These are phyloP conservation scores for Coemansia sp. DNA, from an alignment of 192 early-diverging fungal genomes.

Conservation along the genomic window DNA sequence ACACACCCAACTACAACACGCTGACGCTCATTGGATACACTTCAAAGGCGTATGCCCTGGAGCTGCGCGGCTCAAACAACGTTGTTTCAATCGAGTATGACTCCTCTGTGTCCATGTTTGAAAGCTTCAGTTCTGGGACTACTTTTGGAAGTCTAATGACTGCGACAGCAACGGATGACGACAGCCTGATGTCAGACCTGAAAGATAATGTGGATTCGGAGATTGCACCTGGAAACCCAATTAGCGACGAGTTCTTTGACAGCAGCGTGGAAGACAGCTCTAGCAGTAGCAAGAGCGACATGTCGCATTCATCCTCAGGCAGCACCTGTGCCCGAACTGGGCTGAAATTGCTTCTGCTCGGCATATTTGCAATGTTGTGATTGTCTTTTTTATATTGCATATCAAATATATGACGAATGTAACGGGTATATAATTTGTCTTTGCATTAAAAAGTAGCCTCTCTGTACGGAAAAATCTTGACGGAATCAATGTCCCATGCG, in stretches of 20 bases:
- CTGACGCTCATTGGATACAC: constrained; percentile 19
- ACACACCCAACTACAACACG: constrained; percentile 29
- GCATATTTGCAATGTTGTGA: neutral
- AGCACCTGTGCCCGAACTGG: too few species aligned
- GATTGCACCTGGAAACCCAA: too few species aligned
- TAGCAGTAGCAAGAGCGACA: too few species aligned
- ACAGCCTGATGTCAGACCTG: too few species aligned
- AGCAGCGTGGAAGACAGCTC: too few species aligned
- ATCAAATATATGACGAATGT: too few species aligned
- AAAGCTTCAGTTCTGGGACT: neutral
- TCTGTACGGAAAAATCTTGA: constrained; percentile 19
- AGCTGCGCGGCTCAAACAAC: constrained; percentile 12
- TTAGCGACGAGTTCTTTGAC: too few species aligned
- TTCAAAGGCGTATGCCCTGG: constrained; percentile 6
- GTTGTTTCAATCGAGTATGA: constrained; percentile 18
- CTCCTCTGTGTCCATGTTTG: neutral
- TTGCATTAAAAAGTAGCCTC: constrained; percentile 15
- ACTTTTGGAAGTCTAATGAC: neutral
- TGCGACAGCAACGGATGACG: neutral
- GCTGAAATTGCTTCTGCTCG: too few species aligned
- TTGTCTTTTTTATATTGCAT: neutral
- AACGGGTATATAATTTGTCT: neutral
- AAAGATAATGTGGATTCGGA: too few species aligned
- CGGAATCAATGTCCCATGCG: constrained; percentile 53
- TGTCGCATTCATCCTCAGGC: too few species aligned